Evolutionary conservation across 1,284 basidiomycete genomes (phyloP).

Genomic region (Meripilus lineatus): DNA sequence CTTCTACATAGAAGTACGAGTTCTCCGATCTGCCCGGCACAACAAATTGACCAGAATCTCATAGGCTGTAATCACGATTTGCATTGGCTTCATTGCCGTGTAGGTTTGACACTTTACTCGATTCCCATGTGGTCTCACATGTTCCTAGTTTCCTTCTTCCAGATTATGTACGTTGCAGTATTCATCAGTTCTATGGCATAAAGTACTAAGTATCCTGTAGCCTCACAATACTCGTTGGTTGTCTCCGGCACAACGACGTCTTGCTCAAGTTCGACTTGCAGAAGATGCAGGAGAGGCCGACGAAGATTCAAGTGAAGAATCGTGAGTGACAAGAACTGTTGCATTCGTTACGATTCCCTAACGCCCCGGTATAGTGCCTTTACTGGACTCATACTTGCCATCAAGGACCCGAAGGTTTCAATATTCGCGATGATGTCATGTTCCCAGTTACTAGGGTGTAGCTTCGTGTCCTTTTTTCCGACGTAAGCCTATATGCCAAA

Average conservation of each 20-base stretch:
- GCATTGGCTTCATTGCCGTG: conserved; percentile 51
- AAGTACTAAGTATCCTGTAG: conserved; percentile 25
- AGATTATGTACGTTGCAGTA: conserved; percentile 19
- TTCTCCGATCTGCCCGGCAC: conserved; percentile 1
- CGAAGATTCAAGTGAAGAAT: conserved; percentile 46
- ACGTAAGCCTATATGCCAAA: conserved; percentile 42
- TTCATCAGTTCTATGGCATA: background rate
- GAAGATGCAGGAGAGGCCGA: conserved; percentile 77
- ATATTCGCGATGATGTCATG: conserved; percentile 54
- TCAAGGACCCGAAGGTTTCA: conserved; percentile 58
- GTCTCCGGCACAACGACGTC: conserved; percentile 47
- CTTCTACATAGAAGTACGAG: conserved; percentile 55
- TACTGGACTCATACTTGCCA: conserved; percentile 50
- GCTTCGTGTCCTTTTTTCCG: conserved; percentile 73
- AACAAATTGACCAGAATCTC: background rate
- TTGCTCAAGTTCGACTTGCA: conserved; percentile 67
- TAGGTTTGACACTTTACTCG: too few species aligned
- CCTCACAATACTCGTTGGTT: conserved; percentile 68
- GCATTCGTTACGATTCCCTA: background rate
- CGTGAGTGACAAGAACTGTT: conserved; percentile 38
- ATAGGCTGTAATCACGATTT: conserved; percentile 53
- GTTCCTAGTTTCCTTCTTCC: conserved; percentile 19
- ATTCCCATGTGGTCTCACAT: too few species aligned
- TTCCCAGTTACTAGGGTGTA: conserved; percentile 53
- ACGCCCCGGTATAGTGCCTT: conserved; percentile 33